Evolutionary conservation across 306 rosid species (phyloP).

Genomic region (Glycyrrhiza uralensis): DNA sequence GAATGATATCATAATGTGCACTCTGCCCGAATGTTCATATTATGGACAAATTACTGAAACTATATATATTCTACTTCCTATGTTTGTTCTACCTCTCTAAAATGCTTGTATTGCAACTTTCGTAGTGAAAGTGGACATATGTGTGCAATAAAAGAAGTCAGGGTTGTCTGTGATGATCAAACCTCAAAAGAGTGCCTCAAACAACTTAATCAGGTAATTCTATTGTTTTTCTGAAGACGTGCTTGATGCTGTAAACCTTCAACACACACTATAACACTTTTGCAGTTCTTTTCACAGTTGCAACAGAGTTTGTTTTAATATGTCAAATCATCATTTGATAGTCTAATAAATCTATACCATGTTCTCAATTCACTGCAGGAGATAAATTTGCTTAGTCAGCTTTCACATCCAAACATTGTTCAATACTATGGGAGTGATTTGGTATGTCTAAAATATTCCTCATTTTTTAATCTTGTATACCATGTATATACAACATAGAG

Average conservation of each 20-base stretch:
- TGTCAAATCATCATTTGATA: background rate
- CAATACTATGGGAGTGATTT: conserved; percentile 92
- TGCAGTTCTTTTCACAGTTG: background rate
- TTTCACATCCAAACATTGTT: conserved; percentile 88
- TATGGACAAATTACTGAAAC: conserved; percentile 21
- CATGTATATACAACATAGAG: background rate
- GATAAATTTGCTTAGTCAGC: conserved; percentile 78
- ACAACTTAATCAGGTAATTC: conserved; percentile 87
- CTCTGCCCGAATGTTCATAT: conserved; percentile 12
- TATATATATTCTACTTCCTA: conserved; percentile 11
- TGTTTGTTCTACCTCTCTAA: conserved; percentile 36
- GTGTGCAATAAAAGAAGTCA: conserved; percentile 98
- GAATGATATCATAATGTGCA: conserved; percentile 16
- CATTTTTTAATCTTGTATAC: background rate
- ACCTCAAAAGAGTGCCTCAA: conserved; percentile 89
- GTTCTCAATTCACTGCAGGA: conserved; percentile 54
- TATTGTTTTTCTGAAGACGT: background rate
- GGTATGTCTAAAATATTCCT: conserved; percentile 38
- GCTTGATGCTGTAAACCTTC: conserved; percentile 16
- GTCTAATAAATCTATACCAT: conserved; percentile 1
- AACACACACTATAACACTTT: background rate
- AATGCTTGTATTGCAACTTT: conserved; percentile 33
- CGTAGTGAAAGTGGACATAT: conserved; percentile 88
- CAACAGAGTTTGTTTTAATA: background rate
- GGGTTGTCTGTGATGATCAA: conserved; percentile 75